These are phyloP conservation scores for Neonectria hederae DNA, from an alignment of 2,329 filamentous ascomycete genomes.

Conservation along the genomic window DNA sequence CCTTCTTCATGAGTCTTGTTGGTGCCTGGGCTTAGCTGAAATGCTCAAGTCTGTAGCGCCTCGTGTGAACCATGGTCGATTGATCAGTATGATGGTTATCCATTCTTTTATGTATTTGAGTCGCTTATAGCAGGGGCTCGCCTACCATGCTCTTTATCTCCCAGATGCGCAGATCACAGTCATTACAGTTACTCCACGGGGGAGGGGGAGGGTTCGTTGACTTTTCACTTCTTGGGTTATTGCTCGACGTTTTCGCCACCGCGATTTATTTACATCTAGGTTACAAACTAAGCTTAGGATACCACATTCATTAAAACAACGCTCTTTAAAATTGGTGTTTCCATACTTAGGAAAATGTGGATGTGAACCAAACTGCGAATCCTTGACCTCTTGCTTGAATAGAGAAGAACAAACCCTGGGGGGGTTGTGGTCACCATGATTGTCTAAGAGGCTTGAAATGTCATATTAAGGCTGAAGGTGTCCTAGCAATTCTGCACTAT, in stretches of 20 bases:
- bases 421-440: too few relatives aligned
- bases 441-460: too few relatives aligned
- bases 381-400: too few relatives aligned
- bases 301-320: background rate
- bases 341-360: too few relatives aligned
- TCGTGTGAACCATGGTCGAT: background rate
- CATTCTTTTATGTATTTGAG: background rate
- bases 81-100: background rate
- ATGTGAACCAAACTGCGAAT: too few relatives aligned
- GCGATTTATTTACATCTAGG: background rate
- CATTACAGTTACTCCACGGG: background rate
- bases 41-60: background rate
- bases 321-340: too few relatives aligned
- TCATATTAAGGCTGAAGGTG: too few relatives aligned
- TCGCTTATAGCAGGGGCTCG: background rate
- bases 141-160: background rate
- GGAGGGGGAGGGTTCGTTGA: background rate
- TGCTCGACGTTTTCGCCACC: background rate
- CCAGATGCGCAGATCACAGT: background rate
- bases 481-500: too few relatives aligned
- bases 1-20: constrained; percentile 70
- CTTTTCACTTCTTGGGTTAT: background rate
- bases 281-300: background rate
- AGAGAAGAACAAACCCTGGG: too few relatives aligned
- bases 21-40: constrained; percentile 66